phyloP scores from a whole-genome alignment of 257 asterid genomes.

The Solanum chaucha region DNA sequence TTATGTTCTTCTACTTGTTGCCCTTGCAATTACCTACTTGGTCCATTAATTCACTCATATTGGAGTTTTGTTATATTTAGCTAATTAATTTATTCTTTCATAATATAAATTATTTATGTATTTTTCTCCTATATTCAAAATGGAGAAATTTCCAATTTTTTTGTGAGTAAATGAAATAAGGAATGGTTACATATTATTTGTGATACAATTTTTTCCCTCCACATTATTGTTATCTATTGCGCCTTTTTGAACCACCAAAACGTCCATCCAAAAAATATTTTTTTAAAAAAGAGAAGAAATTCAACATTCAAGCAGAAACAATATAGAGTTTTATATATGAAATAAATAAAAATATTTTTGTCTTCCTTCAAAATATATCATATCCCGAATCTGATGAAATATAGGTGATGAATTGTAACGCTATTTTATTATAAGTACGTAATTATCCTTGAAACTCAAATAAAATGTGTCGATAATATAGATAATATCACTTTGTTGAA shows the following conservation, averaged over 20 bases:
- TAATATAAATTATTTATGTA: constrained; percentile 7
- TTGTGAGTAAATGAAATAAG: neutral
- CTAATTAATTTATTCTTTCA: neutral
- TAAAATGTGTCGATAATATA: neutral
- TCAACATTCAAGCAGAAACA: neutral
- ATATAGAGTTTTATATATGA: neutral
- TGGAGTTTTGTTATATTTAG: neutral
- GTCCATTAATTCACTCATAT: constrained; percentile 20
- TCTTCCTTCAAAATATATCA: neutral
- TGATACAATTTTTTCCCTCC: neutral
- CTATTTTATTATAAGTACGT: neutral
- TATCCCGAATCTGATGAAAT: neutral
- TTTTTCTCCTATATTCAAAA: neutral
- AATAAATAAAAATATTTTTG: neutral
- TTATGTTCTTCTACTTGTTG: constrained; percentile 37
- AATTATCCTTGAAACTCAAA: neutral
- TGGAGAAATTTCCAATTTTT: neutral
- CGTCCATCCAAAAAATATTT: neutral
- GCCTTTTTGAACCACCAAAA: neutral
- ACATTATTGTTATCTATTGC: neutral
- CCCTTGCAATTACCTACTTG: constrained; percentile 54
- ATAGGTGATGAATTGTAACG: neutral
- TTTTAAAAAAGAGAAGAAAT: neutral
- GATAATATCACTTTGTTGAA: neutral
- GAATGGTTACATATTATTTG: neutral